phyloP scores from a whole-genome alignment of 2,329 filamentous ascomycete genomes.

The Orbilia ellipsospora region DNA sequence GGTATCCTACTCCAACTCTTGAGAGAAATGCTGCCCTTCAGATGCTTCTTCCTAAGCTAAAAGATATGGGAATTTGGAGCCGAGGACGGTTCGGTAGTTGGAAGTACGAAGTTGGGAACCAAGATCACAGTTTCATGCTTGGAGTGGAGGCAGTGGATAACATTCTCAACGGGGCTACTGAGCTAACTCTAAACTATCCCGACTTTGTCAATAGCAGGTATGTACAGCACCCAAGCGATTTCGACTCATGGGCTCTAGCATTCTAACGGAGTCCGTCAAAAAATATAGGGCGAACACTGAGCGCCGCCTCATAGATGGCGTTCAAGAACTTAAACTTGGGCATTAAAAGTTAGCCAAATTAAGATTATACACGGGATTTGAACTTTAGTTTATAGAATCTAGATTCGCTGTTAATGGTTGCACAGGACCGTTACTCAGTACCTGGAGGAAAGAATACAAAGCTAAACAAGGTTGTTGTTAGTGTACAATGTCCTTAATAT shows the following conservation, averaged over 20 bases:
- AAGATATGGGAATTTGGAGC: slow-evolving; percentile 90
- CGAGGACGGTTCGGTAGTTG: slow-evolving; percentile 97
- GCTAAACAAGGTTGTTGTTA: no score
- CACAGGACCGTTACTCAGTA: background rate
- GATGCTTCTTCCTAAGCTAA: slow-evolving; percentile 90
- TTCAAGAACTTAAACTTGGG: slow-evolving; percentile 56
- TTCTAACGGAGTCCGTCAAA: background rate
- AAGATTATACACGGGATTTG: background rate
- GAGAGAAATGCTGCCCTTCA: slow-evolving; percentile 96
- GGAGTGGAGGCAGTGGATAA: slow-evolving; percentile 93
- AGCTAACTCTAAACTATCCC: slow-evolving; percentile 94
- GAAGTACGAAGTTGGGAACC: slow-evolving; percentile 81
- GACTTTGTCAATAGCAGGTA: slow-evolving; percentile 83
- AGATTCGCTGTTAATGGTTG: no score
- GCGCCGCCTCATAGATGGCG: slow-evolving; percentile 61
- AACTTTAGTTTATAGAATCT: no score
- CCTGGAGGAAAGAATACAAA: slow-evolving; percentile 3
- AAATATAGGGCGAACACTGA: slow-evolving; percentile 61
- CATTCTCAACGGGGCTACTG: slow-evolving; percentile 87
- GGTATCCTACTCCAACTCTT: slow-evolving; percentile 93
- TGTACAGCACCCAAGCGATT: background rate
- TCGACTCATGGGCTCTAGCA: background rate
- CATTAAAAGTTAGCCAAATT: background rate
- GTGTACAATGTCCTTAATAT: no score
- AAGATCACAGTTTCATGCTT: slow-evolving; percentile 94